Evolutionary conservation across 192 early-diverging fungal genomes (phyloP), one percentile per base, ranked within the genome.

Genomic region (Entomortierella chlamydospora): DNA sequence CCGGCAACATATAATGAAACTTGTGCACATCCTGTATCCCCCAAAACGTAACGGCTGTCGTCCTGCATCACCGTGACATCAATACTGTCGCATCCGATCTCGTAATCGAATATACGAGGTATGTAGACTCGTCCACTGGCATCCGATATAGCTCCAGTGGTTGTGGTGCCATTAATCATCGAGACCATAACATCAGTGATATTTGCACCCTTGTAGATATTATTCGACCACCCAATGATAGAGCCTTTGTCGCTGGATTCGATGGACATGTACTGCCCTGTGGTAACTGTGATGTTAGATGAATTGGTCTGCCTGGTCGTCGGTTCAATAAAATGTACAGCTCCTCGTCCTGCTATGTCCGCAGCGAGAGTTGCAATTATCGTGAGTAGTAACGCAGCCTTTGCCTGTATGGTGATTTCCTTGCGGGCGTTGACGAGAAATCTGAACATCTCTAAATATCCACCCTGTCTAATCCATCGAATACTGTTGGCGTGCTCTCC

Each of bases 371-470:
- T 45, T 4, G 42, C 42, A n/a, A 45, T 2, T 5, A 61, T 45
- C 13, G 58, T 61, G 58, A 45, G 7, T 13, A 61, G 15, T 20
- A 61, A 8, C 2, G 41, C 41, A 7, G 33, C 15, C 25, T 41
- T 58, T 3, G 34, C 57, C 18, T 58, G 57, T 15, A 33, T 3
- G 4, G 57, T 22, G 11, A 41, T 58, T 26, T 58, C 33, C 22
- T 58, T 58, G 15, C 57, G 57, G 13, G 57, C 18, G 57, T 58
- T 58, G n/a, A 58, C 7, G 7, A 58, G 57, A 31, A 58, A 39
- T 1, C 20, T 7, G 57, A 39, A n/a, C 57, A 58, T 58, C 34
- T 58, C 57, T 31, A 58, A 6, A 18, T 39, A 58, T 33, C 57
- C 57, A 22, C 57, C 57, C 34, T 58, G 33, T 33, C 57, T 26